phyloP scores from a whole-genome alignment of 176 grass and related monocot genomes.

The Aegilops longissima region DNA sequence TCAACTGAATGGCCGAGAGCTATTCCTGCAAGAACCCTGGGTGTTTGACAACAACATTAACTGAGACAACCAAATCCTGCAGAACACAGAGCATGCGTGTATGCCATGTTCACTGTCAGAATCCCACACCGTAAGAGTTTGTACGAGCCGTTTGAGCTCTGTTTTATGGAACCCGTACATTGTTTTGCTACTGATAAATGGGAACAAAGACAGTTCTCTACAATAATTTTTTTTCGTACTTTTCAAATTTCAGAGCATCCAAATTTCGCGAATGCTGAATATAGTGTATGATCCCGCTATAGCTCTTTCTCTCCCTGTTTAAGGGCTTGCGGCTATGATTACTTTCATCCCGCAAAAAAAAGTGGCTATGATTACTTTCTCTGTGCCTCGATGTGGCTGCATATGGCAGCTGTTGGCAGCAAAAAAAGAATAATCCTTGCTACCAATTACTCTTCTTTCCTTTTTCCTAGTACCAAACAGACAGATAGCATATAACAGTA shows the following conservation, averaged over 20 bases:
- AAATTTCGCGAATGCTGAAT: no score
- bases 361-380: background rate
- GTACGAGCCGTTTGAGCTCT: background rate
- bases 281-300: background rate
- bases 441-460: no score
- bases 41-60: no score
- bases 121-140: background rate
- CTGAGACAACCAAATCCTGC: no score
- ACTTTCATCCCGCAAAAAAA: no score
- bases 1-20: conserved; percentile 64
- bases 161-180: no score
- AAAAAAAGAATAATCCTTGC: no score
- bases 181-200: background rate
- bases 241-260: no score
- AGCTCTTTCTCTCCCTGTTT: background rate
- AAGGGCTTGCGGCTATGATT: background rate
- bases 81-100: background rate
- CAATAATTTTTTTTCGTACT: no score
- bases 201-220: no score
- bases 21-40: background rate
- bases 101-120: background rate
- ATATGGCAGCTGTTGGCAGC: background rate
- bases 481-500: no score
- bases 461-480: no score
- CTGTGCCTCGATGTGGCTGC: background rate